phyloP scores from a whole-genome alignment of 345 rosid genomes.

The Carallia pectinifolia region DNA sequence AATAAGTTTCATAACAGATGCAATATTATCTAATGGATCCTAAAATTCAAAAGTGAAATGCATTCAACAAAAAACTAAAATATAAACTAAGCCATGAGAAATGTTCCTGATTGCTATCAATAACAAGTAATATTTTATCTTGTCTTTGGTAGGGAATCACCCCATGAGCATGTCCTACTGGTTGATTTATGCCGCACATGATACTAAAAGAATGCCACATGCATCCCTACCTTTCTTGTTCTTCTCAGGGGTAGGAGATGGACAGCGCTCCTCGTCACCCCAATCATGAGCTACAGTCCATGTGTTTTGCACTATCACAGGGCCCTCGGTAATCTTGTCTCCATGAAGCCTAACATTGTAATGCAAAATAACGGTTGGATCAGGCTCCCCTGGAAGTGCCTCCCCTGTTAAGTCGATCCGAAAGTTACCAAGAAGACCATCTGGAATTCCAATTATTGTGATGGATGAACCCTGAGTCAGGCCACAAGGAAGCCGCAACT shows the following conservation, averaged over 20 bases:
- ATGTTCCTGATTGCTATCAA: background rate
- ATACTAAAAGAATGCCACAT: background rate
- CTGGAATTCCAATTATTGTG: slow-evolving; percentile 81
- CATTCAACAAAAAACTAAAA: background rate
- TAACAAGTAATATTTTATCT: background rate
- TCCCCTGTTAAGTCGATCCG: slow-evolving; percentile 88
- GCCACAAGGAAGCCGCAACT: slow-evolving; percentile 80
- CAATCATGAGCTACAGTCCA: slow-evolving; percentile 93
- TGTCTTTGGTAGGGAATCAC: background rate
- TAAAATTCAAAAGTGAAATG: background rate
- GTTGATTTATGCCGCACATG: background rate
- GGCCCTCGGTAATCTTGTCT: slow-evolving; percentile 89
- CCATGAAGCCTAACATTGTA: slow-evolving; percentile 96
- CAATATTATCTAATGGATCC: background rate
- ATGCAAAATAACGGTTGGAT: slow-evolving; percentile 88
- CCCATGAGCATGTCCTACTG: background rate
- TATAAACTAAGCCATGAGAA: background rate
- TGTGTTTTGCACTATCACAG: slow-evolving; percentile 96
- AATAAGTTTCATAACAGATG: background rate
- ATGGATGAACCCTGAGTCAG: slow-evolving; percentile 91
- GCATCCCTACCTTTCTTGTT: slow-evolving; percentile 56
- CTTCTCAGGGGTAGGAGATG: slow-evolving; percentile 67
- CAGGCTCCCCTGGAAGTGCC: slow-evolving; percentile 97
- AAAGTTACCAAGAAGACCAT: slow-evolving; percentile 86
- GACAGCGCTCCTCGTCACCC: slow-evolving; percentile 98